Evolutionary conservation across 495 filamentous ascomycete species (phyloP), one percentile per base, ranked within the genome.

Genomic region (Terfezia boudieri): DNA sequence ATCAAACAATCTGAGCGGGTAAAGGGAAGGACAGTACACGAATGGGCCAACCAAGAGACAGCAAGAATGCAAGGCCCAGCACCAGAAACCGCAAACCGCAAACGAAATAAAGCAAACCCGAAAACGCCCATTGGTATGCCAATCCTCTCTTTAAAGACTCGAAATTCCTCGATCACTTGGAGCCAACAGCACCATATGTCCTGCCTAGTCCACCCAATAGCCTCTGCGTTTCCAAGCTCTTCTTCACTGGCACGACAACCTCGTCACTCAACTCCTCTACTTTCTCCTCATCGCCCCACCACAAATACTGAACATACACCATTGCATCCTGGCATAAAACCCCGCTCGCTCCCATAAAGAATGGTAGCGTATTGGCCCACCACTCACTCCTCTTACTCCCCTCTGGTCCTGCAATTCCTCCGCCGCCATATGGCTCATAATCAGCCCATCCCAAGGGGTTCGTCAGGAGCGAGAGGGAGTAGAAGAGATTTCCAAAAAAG

Each of bases 401-500:
- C 37, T 77, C 71, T 1, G 58, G 60, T 36, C 76, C 80, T 11
- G 72, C 80, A 75, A 82, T 81, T 46, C 81, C 81, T 22, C 74
- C 69, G 23, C 76, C 76, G n/a, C 81, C 80, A 58, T 81, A 76
- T 0, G 82, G 69, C 9, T 70, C 67, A 50, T 74, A 77, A 56
- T 76, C 68, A 53, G 66, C 60, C 81, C 80, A 83, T 36, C 75
- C 81, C 55, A 77, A 75, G 7, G 82, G 81, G 62, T 83, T 85
- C 6, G 79, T 71, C 22, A 81, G 61, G 8, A 85, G 66, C 10
- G 80, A 82, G 37, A 70, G 57, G 11, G 78, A 80, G 68, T 85
- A 85, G 70, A 83, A 83, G 50, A 82, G 61, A 62, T 85, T 85
- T 14, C 81, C 81, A 59, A 72, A 73, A 62, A 85, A 85, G 12